Percentiles rank a stretch among this genome's conserved stretches.
These are phyloP conservation scores for Spatholobus suberectus DNA, from an alignment of 306 rosid species.

Conservation along the genomic window DNA sequence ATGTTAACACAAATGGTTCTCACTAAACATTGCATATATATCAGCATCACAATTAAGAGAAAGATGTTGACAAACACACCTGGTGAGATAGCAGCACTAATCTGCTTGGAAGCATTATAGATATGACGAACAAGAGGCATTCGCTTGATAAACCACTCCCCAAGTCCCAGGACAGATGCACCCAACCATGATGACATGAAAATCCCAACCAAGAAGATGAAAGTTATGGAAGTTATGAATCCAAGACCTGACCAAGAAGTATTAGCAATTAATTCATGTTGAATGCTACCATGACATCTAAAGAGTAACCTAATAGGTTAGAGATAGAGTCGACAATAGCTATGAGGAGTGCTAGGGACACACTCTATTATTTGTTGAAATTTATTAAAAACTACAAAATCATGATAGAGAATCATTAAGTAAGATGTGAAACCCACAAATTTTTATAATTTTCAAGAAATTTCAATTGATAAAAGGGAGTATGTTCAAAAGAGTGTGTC, in stretches of 20 bases:
- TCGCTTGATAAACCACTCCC: constrained; percentile 97
- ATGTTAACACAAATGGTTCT: constrained; percentile 27
- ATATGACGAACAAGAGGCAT: constrained; percentile 98
- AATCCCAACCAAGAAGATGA: constrained; percentile 95
- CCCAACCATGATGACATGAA: constrained; percentile 99
- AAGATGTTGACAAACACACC: constrained; percentile 54
- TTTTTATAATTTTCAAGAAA: no score
- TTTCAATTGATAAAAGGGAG: no score
- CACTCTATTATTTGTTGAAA: no score
- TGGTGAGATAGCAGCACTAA: constrained; percentile 96
- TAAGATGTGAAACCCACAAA: no score
- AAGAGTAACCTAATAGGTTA: neutral
- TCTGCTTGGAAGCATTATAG: constrained; percentile 96
- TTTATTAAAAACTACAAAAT: no score
- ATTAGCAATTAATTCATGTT: constrained; percentile 34
- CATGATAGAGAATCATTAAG: no score
- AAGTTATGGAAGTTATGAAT: constrained; percentile 85
- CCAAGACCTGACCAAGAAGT: constrained; percentile 77
- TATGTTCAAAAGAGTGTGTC: no score
- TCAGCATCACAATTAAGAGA: constrained; percentile 3
- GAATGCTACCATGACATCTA: constrained; percentile 18
- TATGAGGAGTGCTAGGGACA: no score
- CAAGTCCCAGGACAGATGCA: constrained; percentile 92
- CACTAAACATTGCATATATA: constrained; percentile 4
- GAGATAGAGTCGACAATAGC: no score